Percentiles rank a stretch among this genome's conserved stretches.
Evolutionary conservation across 2,329 filamentous ascomycete genomes (phyloP).

Genomic region (Neoascochyta sp.): DNA sequence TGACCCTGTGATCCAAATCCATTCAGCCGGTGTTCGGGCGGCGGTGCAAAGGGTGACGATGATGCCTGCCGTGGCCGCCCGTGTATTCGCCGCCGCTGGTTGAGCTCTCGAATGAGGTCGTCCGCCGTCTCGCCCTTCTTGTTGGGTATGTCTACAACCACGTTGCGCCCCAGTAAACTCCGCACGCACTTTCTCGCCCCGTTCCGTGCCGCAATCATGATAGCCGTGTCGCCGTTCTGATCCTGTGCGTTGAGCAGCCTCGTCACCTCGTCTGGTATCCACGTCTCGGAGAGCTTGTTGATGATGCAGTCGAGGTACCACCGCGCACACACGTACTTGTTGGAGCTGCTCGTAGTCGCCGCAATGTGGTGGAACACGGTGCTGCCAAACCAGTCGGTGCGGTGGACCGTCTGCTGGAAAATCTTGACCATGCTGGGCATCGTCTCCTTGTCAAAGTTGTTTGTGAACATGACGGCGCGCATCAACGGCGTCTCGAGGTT

Average conservation of each 20-base stretch:
- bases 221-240: conserved; percentile 83
- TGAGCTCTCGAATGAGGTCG: conserved; percentile 71
- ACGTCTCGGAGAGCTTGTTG: conserved; percentile 76
- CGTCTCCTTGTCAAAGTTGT: conserved; percentile 90
- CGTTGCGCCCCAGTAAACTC: conserved; percentile 69
- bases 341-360: conserved; percentile 77
- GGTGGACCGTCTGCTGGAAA: conserved; percentile 75
- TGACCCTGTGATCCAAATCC: conserved; percentile 16
- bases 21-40: conserved; percentile 33
- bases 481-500: conserved; percentile 83
- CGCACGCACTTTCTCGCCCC: conserved; percentile 73
- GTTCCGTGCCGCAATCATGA: conserved; percentile 81
- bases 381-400: conserved; percentile 73
- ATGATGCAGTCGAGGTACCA: conserved; percentile 93
- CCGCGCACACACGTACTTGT: conserved; percentile 81
- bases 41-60: conserved; percentile 58
- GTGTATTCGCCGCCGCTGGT: conserved; percentile 63
- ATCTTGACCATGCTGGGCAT: conserved; percentile 83
- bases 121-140: conserved; percentile 78
- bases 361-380: conserved; percentile 95
- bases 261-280: conserved; percentile 72
- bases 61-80: conserved; percentile 63
- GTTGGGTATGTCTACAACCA: conserved; percentile 78
- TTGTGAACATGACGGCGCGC: conserved; percentile 91
- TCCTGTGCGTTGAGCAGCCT: conserved; percentile 78